Percentiles rank a stretch among this genome's conserved stretches.
phyloP scores from a whole-genome alignment of 306 rosid species.

The Begonia peltatifolia region DNA sequence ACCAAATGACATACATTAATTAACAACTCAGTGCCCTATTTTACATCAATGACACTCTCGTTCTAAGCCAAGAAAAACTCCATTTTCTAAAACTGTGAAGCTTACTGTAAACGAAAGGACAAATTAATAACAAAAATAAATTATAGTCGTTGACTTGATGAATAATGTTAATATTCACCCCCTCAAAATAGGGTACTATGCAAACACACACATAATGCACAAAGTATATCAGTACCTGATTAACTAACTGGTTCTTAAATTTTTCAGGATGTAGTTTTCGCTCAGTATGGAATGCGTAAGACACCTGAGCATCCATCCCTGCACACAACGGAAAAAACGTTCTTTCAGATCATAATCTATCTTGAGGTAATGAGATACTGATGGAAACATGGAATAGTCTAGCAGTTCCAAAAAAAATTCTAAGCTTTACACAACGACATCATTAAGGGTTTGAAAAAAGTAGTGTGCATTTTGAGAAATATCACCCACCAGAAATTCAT shows the following conservation, averaged over 20 bases:
- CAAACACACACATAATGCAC: too few species aligned
- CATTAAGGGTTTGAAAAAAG: not conserved
- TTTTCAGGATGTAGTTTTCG: slow-evolving; percentile 85
- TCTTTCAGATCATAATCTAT: slow-evolving; percentile 1
- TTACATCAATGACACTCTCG: too few species aligned
- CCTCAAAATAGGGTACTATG: too few species aligned
- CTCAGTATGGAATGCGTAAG: slow-evolving; percentile 91
- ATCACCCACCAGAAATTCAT: slow-evolving; percentile 1
- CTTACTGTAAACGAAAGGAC: too few species aligned
- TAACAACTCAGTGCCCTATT: too few species aligned
- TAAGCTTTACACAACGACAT: not conserved
- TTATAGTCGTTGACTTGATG: too few species aligned
- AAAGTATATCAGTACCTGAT: slow-evolving; percentile 40
- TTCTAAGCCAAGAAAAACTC: too few species aligned
- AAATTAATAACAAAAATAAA: too few species aligned
- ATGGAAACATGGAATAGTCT: not conserved
- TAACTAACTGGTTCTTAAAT: slow-evolving; percentile 70
- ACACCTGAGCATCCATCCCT: slow-evolving; percentile 99
- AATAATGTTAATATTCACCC: too few species aligned
- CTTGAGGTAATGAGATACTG: not conserved
- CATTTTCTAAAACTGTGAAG: too few species aligned
- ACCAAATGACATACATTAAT: too few species aligned
- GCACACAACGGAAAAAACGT: slow-evolving; percentile 7
- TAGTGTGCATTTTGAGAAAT: not conserved
- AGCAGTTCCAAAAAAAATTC: not conserved